These are phyloP conservation scores for Nectriaceae sp. DNA, from an alignment of 2,329 filamentous ascomycete species.

Conservation along the genomic window DNA sequence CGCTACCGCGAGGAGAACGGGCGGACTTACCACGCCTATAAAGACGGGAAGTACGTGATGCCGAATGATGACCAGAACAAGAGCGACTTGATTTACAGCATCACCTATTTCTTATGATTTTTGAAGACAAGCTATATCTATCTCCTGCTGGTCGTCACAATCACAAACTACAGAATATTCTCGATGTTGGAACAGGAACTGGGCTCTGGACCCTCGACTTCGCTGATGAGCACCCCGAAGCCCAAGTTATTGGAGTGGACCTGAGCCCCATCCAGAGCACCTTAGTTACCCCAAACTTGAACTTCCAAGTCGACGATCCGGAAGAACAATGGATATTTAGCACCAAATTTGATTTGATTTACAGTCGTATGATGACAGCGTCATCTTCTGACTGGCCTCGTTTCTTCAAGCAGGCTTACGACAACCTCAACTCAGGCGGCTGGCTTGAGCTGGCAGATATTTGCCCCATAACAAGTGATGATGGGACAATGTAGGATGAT, in stretches of 20 bases:
- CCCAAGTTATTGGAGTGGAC: conserved; percentile 23
- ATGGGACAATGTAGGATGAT: conserved; percentile 15
- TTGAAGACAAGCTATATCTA: conserved; percentile 24
- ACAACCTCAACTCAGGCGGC: conserved; percentile 21
- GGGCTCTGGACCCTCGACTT: conserved; percentile 31
- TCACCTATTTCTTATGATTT: conserved; percentile 29
- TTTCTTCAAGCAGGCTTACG: conserved; percentile 25
- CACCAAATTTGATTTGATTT: conserved; percentile 29
- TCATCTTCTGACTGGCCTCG: conserved; percentile 20
- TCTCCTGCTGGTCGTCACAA: conserved; percentile 17
- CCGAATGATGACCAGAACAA: conserved; percentile 20
- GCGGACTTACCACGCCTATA: conserved; percentile 30
- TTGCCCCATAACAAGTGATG: conserved; percentile 13
- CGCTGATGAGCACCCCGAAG: conserved; percentile 20
- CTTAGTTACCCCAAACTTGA: conserved; percentile 24
- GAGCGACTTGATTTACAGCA: conserved; percentile 24
- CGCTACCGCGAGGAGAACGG: conserved; percentile 30
- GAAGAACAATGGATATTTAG: conserved; percentile 28
- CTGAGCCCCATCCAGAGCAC: conserved; percentile 24
- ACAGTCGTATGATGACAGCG: conserved; percentile 25
- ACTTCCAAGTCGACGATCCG: conserved; percentile 28
- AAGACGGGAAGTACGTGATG: conserved; percentile 24
- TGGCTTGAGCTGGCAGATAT: conserved; percentile 27
- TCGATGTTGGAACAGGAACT: conserved; percentile 30
- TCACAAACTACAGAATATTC: conserved; percentile 18